Evolutionary conservation across 306 rosid genomes (phyloP).

Genomic region (Ammopiptanthus mongolicus): DNA sequence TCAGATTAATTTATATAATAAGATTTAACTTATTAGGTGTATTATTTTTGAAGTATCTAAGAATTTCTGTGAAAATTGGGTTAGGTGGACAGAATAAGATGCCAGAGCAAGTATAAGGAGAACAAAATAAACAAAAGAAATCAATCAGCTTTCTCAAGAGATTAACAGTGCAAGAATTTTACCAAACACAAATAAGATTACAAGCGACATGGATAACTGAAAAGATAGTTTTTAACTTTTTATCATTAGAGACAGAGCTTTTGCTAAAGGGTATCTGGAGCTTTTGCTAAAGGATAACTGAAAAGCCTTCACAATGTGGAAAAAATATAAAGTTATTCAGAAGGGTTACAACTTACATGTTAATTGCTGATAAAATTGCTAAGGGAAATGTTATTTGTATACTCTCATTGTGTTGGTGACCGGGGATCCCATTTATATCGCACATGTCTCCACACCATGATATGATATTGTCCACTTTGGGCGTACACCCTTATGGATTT

Average conservation of each 20-base stretch:
- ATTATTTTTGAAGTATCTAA: background rate
- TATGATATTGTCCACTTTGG: too few relatives aligned
- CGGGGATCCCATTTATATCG: too few relatives aligned
- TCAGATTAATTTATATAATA: background rate
- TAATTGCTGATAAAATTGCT: too few relatives aligned
- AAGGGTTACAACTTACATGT: too few relatives aligned
- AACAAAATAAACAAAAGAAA: background rate
- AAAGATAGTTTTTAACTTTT: background rate
- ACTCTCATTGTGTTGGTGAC: too few relatives aligned
- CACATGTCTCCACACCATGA: too few relatives aligned
- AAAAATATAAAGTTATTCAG: too few relatives aligned
- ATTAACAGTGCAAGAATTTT: background rate
- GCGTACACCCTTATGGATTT: too few relatives aligned
- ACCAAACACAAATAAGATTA: background rate
- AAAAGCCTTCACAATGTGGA: background rate
- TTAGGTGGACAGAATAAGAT: conserved; percentile 6
- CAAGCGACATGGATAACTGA: background rate
- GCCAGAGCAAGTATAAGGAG: background rate
- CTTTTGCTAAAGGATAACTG: background rate
- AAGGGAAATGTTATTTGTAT: too few relatives aligned
- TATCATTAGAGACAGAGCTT: background rate
- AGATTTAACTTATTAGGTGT: background rate
- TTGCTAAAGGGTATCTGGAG: too few relatives aligned
- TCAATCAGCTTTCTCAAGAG: background rate
- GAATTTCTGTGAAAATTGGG: conserved; percentile 1